Conservation (phyloP, 1,139 yeast genomes). For the Geotrichum klebahnii region DNA sequence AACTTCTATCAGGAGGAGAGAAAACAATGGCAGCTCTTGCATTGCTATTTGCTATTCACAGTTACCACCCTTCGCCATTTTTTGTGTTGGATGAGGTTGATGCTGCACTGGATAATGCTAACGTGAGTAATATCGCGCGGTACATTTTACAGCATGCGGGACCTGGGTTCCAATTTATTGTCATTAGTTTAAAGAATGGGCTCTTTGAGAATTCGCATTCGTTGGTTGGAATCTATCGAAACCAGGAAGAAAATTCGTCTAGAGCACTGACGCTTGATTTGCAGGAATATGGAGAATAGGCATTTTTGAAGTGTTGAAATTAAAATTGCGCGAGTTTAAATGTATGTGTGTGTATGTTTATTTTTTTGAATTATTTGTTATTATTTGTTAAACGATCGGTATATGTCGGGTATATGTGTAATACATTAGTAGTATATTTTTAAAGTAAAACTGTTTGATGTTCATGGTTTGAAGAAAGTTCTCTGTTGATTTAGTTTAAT, state of each 20-base stretch:
- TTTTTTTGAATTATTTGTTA: too few species aligned
- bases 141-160: conserved; percentile 76
- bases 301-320: not conserved
- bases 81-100: conserved; percentile 95
- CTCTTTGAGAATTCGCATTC: conserved; percentile 87
- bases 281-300: conserved; percentile 22
- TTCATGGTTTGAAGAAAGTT: too few species aligned
- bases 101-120: conserved; percentile 90
- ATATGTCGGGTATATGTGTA: too few species aligned
- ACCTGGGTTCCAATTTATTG: conserved; percentile 83
- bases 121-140: conserved; percentile 78
- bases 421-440: too few species aligned
- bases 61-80: conserved; percentile 90
- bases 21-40: conserved; percentile 96
- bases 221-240: conserved; percentile 87
- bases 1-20: conserved; percentile 91
- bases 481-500: too few species aligned
- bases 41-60: conserved; percentile 81
- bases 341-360: not conserved
- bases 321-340: not conserved
- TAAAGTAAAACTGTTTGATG: too few species aligned
- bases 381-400: too few species aligned
- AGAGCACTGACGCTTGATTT: conserved; percentile 50
- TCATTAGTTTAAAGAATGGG: conserved; percentile 83
- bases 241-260: conserved; percentile 72